Evolutionary conservation across 306 rosid genomes (phyloP).

Genomic region (Leucaena leucocephala): DNA sequence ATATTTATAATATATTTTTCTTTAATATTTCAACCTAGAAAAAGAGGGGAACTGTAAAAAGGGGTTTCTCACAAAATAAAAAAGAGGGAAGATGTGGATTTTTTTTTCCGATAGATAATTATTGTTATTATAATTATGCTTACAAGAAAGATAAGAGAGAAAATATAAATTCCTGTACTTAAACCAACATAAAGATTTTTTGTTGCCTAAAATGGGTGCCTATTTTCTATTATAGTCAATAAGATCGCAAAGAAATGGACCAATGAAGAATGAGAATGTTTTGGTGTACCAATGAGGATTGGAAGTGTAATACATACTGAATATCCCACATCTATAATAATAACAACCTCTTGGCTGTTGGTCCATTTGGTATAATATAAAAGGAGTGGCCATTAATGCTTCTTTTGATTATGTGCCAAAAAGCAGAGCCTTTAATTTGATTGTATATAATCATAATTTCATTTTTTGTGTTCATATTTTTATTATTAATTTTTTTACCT

Average conservation of each 20-base stretch:
- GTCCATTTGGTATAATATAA: conserved; percentile 38
- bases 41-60: neutral
- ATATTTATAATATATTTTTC: too few species aligned
- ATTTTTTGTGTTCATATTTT: neutral
- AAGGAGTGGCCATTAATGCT: conserved; percentile 43
- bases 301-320: conserved; percentile 41
- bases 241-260: conserved; percentile 43
- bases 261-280: conserved; percentile 51
- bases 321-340: conserved; percentile 39
- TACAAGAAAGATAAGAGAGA: conserved; percentile 33
- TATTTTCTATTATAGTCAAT: conserved; percentile 46
- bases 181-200: conserved; percentile 50
- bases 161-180: conserved; percentile 47
- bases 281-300: conserved; percentile 44
- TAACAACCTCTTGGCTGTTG: conserved; percentile 39
- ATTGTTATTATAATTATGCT: conserved; percentile 49
- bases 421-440: conserved; percentile 34
- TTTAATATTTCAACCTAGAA: too few species aligned
- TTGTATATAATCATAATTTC: conserved; percentile 10
- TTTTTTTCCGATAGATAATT: conserved; percentile 32
- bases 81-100: neutral
- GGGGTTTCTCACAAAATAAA: neutral
- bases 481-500: too few species aligned
- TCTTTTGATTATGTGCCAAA: conserved; percentile 40
- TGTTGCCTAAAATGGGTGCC: conserved; percentile 51